phyloP scores from a whole-genome alignment of 306 rosid species.

The Astragalus glycyphyllos region DNA sequence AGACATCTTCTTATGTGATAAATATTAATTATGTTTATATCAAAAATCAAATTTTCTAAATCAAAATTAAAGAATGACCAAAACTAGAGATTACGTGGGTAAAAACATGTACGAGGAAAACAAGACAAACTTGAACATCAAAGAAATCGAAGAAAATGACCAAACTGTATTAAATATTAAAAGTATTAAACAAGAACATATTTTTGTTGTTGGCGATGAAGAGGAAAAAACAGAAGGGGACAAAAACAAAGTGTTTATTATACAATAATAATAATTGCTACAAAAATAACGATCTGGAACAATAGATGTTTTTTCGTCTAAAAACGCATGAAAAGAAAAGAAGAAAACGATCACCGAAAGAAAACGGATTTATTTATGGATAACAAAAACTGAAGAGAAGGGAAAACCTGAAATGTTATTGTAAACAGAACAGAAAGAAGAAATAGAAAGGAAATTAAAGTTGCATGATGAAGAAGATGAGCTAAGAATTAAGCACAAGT shows the following conservation, averaged over 20 bases:
- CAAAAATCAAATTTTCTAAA: conserved; percentile 34
- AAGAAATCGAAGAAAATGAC: conserved; percentile 22
- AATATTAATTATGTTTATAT: not conserved
- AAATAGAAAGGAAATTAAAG: conserved; percentile 2
- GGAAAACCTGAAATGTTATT: conserved; percentile 44
- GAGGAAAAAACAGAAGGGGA: too few species aligned
- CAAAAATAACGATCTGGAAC: conserved; percentile 36
- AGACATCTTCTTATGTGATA: not conserved
- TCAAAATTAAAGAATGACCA: conserved; percentile 40
- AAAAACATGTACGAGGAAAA: not conserved
- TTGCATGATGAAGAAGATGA: conserved; percentile 22
- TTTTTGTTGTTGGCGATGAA: not conserved
- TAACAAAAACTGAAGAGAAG: not conserved
- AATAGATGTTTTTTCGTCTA: not conserved
- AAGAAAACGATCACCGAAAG: conserved; percentile 25
- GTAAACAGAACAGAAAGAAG: conserved; percentile 30
- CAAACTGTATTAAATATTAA: conserved; percentile 1
- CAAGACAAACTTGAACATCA: conserved; percentile 34
- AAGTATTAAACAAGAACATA: not conserved
- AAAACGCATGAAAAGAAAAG: conserved; percentile 20
- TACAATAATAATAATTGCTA: not conserved
- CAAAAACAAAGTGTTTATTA: not conserved
- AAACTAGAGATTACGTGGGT: not conserved
- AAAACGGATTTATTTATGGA: not conserved
- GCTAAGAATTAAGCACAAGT: conserved; percentile 42